phyloP scores from a whole-genome alignment of 177 flowering plant genomes.

The Tripterygium wilfordii region DNA sequence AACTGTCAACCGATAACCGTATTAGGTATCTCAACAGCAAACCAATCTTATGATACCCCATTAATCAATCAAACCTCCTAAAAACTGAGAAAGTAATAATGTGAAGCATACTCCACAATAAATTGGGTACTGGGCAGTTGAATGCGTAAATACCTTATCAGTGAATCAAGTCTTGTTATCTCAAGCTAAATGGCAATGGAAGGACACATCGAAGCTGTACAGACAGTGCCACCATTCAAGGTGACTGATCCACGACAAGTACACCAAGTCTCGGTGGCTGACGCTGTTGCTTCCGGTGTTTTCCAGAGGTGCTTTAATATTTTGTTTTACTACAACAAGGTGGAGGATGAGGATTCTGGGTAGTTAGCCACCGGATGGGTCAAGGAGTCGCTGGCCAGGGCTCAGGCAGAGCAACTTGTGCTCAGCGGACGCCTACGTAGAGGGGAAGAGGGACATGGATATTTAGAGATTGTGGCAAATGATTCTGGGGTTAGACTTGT shows the following conservation, averaged over 20 bases:
- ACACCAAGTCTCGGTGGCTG: constrained; percentile 7
- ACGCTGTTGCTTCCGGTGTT: constrained; percentile 4
- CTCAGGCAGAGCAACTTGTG: constrained; percentile 30
- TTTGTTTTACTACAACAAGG: constrained; percentile 31
- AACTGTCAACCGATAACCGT: too few species aligned
- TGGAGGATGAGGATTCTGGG: constrained; percentile 22
- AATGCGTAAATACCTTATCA: too few species aligned
- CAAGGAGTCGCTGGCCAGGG: constrained; percentile 39
- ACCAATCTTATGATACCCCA: too few species aligned
- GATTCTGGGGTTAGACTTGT: constrained; percentile 43
- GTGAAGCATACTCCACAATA: too few species aligned
- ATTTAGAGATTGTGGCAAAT: constrained; percentile 30
- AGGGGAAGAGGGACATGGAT: constrained; percentile 12
- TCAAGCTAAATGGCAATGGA: too few species aligned
- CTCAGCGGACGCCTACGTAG: constrained; percentile 34
- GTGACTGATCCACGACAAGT: constrained; percentile 25
- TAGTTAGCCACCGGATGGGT: constrained; percentile 32
- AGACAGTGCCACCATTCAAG: constrained; percentile 23
- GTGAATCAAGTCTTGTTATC: too few species aligned
- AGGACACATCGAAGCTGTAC: constrained; percentile 17
- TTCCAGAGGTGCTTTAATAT: constrained; percentile 20
- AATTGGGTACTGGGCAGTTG: too few species aligned
- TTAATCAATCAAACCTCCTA: too few species aligned
- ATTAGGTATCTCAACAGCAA: too few species aligned
- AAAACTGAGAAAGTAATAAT: too few species aligned